Evolutionary conservation across 2,329 filamentous ascomycete species (phyloP), one percentile per base, ranked within the genome.

Genomic region (Fusarium pseudocircinatum): DNA sequence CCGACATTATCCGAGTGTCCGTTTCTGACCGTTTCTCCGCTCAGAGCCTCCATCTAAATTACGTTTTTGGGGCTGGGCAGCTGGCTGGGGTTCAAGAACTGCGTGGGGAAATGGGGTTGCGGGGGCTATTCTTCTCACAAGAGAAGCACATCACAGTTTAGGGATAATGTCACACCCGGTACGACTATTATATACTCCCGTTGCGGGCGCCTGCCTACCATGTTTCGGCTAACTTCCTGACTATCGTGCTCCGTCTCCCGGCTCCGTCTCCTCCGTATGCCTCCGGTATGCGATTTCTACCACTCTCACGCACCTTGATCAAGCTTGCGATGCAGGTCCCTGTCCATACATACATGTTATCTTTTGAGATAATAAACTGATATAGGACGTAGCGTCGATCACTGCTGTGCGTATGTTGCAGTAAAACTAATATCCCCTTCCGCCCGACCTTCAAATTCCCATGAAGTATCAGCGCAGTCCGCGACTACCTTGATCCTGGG

Each of bases 171-270:
- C 60, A 62, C 62, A 57, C 66, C 62, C 46, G 54, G 54, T 60
- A 56, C 56, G 40, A 57, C 43, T 54, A 46, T 63, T 50, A 28
- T 16, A 37, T 37, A 37, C 43, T 73, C 57, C 57, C 57, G 50
- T 70, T 77, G 75, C 75, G 75, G 75, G 75, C 75, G 75, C 61
- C 74, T 70, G 60, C 58, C 63, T 64, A 56, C 73, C 60, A 63
- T 65, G 60, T 62, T 65, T 77, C 75, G 75, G 75, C 47, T 77
- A 77, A 77, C 75, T 77, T 77, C 75, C 75, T 73, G 73, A 73
- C 61, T 59, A 75, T 68, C 56, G 67, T 77, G 60, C 60, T 75
- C 68, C 71, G 71, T 63, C 44, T 60, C 53, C 60, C 68, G 63
- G 68, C 71, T 65, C 71, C 71, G 72, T 74, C 67, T 47, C 52